Percentiles rank a stretch among this genome's conserved stretches.
These are phyloP conservation scores for Garcia nutans DNA, from an alignment of 345 rosid species.

Conservation along the genomic window DNA sequence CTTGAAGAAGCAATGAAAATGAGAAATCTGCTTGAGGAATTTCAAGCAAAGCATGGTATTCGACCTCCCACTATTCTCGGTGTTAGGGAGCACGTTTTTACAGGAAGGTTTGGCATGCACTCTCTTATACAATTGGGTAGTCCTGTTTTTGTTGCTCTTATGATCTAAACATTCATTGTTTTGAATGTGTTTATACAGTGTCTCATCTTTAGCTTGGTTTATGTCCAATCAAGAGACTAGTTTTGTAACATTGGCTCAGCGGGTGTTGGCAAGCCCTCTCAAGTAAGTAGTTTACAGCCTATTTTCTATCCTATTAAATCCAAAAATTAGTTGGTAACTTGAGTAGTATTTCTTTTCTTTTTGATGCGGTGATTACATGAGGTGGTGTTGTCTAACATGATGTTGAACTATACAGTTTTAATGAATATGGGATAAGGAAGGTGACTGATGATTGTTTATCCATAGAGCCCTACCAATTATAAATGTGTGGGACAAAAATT, in stretches of 20 bases:
- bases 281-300: slow-evolving; percentile 55
- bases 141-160: slow-evolving; percentile 6
- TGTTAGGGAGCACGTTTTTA: slow-evolving; percentile 90
- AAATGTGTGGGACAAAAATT: background rate
- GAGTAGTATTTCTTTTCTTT: too few species aligned
- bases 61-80: slow-evolving; percentile 96
- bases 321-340: background rate
- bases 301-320: background rate
- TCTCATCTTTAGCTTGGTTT: slow-evolving; percentile 95
- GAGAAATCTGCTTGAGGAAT: slow-evolving; percentile 97
- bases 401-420: background rate
- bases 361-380: background rate
- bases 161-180: slow-evolving; percentile 23
- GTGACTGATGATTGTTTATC: background rate
- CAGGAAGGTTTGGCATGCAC: slow-evolving; percentile 69
- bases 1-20: slow-evolving; percentile 97
- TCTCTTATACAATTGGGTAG: slow-evolving; percentile 7
- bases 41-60: slow-evolving; percentile 86
- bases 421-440: background rate
- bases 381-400: background rate
- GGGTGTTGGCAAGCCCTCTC: slow-evolving; percentile 86
- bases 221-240: slow-evolving; percentile 99
- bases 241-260: slow-evolving; percentile 95
- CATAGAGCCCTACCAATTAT: background rate
- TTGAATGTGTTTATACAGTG: slow-evolving; percentile 58